Evolutionary conservation across 805 yeast species (phyloP).

Genomic region (Candida bentonensis): DNA sequence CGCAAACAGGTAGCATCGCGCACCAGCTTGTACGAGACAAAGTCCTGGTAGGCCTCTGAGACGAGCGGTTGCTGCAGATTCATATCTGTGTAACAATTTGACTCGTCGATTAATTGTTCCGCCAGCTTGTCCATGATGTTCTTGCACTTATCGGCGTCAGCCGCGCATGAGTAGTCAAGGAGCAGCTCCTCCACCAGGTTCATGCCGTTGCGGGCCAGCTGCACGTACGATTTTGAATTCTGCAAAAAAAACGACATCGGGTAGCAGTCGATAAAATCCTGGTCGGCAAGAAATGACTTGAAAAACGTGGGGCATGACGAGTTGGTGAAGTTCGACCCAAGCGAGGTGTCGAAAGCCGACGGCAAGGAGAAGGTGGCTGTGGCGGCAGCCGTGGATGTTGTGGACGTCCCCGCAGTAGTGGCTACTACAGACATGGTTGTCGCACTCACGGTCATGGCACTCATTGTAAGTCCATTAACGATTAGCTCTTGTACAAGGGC

Average conservation of each 20-base stretch:
- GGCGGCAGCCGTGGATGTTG: neutral
- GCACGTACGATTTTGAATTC: constrained; percentile 17
- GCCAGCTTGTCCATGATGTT: constrained; percentile 13
- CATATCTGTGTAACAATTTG: constrained; percentile 14
- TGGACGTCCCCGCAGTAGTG: neutral
- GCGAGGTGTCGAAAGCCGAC: constrained; percentile 18
- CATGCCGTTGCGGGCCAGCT: constrained; percentile 15
- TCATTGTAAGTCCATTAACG: too few species aligned
- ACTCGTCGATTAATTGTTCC: constrained; percentile 5
- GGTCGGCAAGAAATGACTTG: constrained; percentile 12
- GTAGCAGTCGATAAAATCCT: constrained; percentile 14
- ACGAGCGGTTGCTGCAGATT: constrained; percentile 16
- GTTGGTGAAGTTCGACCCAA: constrained; percentile 16
- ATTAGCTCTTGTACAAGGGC: too few species aligned
- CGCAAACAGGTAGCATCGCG: constrained; percentile 17
- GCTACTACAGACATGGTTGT: neutral
- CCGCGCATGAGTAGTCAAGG: constrained; percentile 14
- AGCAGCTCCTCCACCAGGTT: constrained; percentile 13
- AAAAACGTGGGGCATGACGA: constrained; percentile 16
- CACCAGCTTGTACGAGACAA: constrained; percentile 15
- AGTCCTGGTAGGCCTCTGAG: constrained; percentile 15
- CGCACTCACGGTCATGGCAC: neutral
- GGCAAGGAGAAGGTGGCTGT: constrained; percentile 5
- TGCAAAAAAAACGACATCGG: constrained; percentile 20
- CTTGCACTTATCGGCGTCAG: constrained; percentile 11